Percentiles rank a stretch among this genome's conserved stretches.
These are phyloP conservation scores for Populus trichocarpa DNA, from an alignment of 441 rosid species.

Conservation along the genomic window DNA sequence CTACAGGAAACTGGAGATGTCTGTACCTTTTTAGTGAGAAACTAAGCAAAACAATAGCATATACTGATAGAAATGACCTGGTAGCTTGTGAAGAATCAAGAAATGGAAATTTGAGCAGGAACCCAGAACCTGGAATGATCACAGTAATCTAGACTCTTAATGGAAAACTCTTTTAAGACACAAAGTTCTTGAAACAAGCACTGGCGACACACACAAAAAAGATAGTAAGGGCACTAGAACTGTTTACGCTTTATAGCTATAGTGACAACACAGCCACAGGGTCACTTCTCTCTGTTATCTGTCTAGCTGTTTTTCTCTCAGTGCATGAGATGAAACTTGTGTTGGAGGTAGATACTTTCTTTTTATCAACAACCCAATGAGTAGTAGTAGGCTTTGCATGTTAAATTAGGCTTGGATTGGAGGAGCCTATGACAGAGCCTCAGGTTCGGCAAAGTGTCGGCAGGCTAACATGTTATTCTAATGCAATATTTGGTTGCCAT, in stretches of 20 bases:
- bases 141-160: conserved; percentile 2
- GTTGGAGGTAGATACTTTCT: neutral
- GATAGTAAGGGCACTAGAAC: neutral
- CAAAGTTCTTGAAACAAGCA: conserved; percentile 3
- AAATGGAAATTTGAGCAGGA: neutral
- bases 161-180: neutral
- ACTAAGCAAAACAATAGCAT: no score
- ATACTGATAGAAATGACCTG: neutral
- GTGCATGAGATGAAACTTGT: neutral
- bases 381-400: neutral
- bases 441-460: conserved; percentile 43
- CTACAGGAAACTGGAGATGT: neutral
- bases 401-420: conserved; percentile 22
- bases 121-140: neutral
- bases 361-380: conserved; percentile 7
- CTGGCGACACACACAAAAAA: neutral
- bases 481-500: conserved; percentile 2
- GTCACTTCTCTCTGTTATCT: neutral
- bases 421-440: conserved; percentile 21
- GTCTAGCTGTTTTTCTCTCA: neutral
- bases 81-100: neutral
- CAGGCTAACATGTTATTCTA: conserved; percentile 7
- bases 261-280: neutral
- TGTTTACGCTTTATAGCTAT: neutral
- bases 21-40: neutral